Base-by-base conservation (phyloP, 129 eudicot genomes). In the Pseudognaphalium luteoalbum region DNA sequence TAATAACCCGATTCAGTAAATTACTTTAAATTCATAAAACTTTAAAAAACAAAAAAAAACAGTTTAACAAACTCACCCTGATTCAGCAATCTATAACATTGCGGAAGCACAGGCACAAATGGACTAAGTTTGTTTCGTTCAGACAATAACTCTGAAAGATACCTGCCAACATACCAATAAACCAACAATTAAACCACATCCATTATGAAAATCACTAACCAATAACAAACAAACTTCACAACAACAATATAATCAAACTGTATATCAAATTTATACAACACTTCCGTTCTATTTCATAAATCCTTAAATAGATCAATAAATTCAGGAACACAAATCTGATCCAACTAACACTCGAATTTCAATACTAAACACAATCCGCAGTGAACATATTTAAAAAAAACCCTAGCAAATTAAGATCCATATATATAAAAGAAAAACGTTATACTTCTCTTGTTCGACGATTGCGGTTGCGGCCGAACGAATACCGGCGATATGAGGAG, bases 61-160 rank as follows among this genome's bases (percentile, higher is more conserved):
- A 81, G 25, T 32, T 57, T 20, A 16, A 30, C 68, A 64, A 81
- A 85, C 97, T 87, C 79, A 92, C 97, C 97, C 89, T 92, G 97
- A 82, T 81, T 92, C 84, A 92, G 88, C 91, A 92, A 81, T 12
- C 96, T 88, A 44, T 82, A 87, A 68, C 96, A 71, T 66, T 87
- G 81, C 25, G 96, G 96, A 70, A 92, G 93, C 77, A 92, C 93
- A 7, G 93, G 89, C 81, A 86, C 68, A 81, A 92, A 92, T 12
- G 97, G 97, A 85, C 82, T 71, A 17, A 92, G 82, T 72, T 89
- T 92, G 76, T 92, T 83, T 39, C 96, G 96, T 81, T 92, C 97
- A 17, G 88, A 89, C 42, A 92, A 84, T 78, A 92, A 65, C 76
- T 92, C 97, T 28, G 89, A 41, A 9, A 88, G 91, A 81, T 91